Conservation (phyloP, 192 early-diverging fungal species). For the Powellomyces hirtus region DNA sequence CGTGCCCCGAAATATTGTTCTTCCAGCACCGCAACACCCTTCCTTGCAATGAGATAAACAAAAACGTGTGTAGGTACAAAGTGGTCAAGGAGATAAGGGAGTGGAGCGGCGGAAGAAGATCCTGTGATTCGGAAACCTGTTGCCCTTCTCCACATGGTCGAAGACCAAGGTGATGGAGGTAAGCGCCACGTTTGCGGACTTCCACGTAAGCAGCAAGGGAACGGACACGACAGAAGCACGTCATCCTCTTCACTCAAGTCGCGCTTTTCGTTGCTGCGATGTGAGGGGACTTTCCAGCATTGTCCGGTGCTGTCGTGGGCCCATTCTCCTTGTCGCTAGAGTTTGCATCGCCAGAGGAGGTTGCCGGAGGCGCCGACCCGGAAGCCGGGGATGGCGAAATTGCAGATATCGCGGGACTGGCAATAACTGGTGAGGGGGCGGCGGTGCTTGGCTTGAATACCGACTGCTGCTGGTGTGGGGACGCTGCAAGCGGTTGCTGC, state of each 20-base stretch:
- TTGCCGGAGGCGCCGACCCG: not conserved
- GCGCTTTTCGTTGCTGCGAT: constrained; percentile 10
- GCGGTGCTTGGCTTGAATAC: not conserved
- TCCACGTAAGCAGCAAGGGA: too few relatives aligned
- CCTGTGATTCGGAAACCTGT: too few relatives aligned
- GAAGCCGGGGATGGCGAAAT: not conserved
- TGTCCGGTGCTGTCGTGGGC: not conserved
- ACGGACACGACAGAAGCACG: too few relatives aligned
- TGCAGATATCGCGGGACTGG: not conserved
- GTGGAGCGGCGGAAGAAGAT: too few relatives aligned
- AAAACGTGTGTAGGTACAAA: not conserved
- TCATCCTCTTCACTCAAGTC: too few relatives aligned
- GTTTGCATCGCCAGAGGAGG: not conserved
- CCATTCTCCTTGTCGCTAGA: constrained; percentile 10
- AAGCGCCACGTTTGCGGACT: too few relatives aligned
- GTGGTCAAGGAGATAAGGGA: too few relatives aligned
- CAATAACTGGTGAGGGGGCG: not conserved
- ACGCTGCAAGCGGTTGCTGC: not conserved
- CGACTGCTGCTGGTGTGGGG: not conserved
- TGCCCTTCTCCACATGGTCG: too few relatives aligned
- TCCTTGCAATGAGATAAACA: too few relatives aligned
- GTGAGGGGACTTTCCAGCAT: constrained; percentile 8
- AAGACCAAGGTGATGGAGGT: too few relatives aligned
- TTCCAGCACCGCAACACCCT: too few relatives aligned
- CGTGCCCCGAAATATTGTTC: too few relatives aligned